Evolutionary conservation across 495 filamentous ascomycete species (phyloP).

Genomic region (Penicillium roqueforti): DNA sequence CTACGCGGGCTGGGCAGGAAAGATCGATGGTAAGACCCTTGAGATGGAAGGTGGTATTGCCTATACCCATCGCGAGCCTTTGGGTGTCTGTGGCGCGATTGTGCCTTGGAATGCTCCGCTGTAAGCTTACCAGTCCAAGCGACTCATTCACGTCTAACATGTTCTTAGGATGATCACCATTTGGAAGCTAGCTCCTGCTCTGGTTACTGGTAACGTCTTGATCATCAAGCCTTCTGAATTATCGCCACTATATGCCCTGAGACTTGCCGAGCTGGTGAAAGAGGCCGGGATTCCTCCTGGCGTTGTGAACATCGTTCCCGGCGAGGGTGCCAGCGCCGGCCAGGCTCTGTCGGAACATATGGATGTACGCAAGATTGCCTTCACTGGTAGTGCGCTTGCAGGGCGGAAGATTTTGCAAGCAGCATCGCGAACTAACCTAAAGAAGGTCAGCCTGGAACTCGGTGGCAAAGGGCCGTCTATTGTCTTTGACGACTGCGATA

Average conservation of each 20-base stretch:
- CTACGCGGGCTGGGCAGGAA: constrained; percentile 36
- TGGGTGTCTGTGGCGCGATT: constrained; percentile 37
- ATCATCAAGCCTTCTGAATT: constrained; percentile 91
- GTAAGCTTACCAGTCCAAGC: constrained; percentile 11
- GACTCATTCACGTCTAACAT: too few species aligned
- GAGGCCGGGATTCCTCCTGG: constrained; percentile 87
- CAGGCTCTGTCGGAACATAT: constrained; percentile 71
- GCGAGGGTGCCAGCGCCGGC: constrained; percentile 73
- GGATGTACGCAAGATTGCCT: constrained; percentile 69
- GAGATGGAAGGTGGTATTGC: constrained; percentile 24
- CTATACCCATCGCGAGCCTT: constrained; percentile 30
- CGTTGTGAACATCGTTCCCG: constrained; percentile 83
- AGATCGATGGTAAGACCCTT: constrained; percentile 30
- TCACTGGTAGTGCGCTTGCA: constrained; percentile 24
- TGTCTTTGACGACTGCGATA: constrained; percentile 43
- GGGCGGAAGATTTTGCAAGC: constrained; percentile 29
- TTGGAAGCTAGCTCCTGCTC: constrained; percentile 53
- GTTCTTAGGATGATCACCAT: constrained; percentile 66
- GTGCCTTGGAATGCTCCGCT: constrained; percentile 36
- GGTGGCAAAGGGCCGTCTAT: constrained; percentile 45
- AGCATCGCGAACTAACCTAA: constrained; percentile 45
- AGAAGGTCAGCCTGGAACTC: constrained; percentile 43
- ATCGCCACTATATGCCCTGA: constrained; percentile 84
- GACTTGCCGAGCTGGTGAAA: constrained; percentile 71
- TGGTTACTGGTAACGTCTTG: constrained; percentile 57